These are phyloP conservation scores for Avena insularis DNA, from an alignment of 176 grass and related monocot species.

Conservation along the genomic window DNA sequence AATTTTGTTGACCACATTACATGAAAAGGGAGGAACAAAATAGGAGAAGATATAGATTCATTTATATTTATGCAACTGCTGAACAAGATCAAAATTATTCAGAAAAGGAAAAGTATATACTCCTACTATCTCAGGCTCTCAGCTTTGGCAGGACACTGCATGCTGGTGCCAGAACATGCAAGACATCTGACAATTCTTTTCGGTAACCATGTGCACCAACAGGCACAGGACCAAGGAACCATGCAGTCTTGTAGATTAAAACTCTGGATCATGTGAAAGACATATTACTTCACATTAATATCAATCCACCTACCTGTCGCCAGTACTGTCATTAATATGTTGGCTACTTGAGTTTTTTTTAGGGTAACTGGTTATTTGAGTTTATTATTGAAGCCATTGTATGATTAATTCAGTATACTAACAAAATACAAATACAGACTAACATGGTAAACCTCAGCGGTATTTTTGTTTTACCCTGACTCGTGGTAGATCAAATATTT, in stretches of 20 bases:
- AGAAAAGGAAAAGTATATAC: not conserved
- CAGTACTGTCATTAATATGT: not conserved
- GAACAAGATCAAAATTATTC: constrained; percentile 28
- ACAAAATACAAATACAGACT: constrained; percentile 2
- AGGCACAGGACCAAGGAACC: not conserved
- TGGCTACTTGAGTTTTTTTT: not conserved
- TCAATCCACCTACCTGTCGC: not conserved
- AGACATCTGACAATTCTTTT: constrained; percentile 29
- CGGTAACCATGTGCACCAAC: not conserved
- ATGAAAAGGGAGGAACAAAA: constrained; percentile 12
- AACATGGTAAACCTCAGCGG: constrained; percentile 16
- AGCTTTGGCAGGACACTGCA: constrained; percentile 17
- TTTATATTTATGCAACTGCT: constrained; percentile 21
- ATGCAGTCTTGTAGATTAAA: not conserved
- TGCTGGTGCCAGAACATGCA: constrained; percentile 23
- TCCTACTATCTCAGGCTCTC: not conserved
- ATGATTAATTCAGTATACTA: not conserved
- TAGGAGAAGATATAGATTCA: not conserved
- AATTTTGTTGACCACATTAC: constrained; percentile 7
- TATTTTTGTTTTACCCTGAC: constrained; percentile 31
- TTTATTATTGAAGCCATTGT: constrained; percentile 34
- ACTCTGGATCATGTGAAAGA: constrained; percentile 1
- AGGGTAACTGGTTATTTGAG: not conserved
- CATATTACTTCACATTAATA: constrained; percentile 13
- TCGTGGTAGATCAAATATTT: constrained; percentile 27